Evolutionary conservation across 805 yeast genomes (phyloP), one percentile per base, ranked within the genome.

Genomic region (Debaryomyces hansenii): DNA sequence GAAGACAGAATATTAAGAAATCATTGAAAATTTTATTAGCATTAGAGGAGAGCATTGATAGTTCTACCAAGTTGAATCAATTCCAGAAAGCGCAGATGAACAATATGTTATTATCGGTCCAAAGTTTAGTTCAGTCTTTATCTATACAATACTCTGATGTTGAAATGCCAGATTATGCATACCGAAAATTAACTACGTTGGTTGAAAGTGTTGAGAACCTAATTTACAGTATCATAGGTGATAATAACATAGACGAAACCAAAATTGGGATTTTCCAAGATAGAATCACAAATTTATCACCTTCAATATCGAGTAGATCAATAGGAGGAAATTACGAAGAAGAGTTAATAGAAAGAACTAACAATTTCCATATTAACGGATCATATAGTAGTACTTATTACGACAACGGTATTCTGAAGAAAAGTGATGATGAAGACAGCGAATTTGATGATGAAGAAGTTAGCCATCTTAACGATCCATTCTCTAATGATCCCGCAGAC

Each of bases 251-350:
- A 28, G 37, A 16, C 20, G 37, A 32, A n/a, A 9, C 37, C 29
- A 42, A 40, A 24, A 37, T 37, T n/a, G 51, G 53, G 5, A 38
- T 47, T 31, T 47, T 50, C 29, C 52, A 48, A 34, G 51, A 47
- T 33, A 20, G 48, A 16, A 14, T 45, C 24, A 16, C 49, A 20
- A 51, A 44, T 33, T 35, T 47, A 27, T 50, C 52, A 20, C 55
- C 53, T 10, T 49, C 57, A n/a, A 36, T 49, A 3, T 51, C 57
- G 2, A 20, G 51, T 3, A 41, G 41, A n/a, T 45, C 50, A 5
- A 31, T 40, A 12, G 34, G 16, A n/a, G 34, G 34, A 31, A 31
- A 31, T 31, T 31, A 31, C 34, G 34, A 31, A 31, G 34, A 31
- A 2, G 34, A 31, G 7, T 31, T 31, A 9, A 14, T 31, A 14